These are phyloP conservation scores for Acarospora socialis DNA, from an alignment of 2,329 filamentous ascomycete genomes.

Conservation along the genomic window DNA sequence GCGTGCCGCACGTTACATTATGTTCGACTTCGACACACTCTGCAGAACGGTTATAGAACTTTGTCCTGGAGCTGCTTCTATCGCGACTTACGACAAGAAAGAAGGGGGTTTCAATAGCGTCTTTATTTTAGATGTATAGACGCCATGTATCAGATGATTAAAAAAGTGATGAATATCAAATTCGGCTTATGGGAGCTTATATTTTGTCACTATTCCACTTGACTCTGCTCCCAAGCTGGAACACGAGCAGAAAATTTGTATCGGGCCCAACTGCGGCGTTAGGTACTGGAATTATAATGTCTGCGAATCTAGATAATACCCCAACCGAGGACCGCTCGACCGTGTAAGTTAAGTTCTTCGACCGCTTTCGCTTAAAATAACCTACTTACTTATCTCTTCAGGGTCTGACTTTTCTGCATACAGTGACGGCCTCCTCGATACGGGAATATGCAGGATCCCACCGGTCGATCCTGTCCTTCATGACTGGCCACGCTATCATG, in stretches of 20 bases:
- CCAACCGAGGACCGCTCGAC: constrained; percentile 28
- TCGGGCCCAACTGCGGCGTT: constrained; percentile 20
- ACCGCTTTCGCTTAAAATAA: constrained; percentile 10
- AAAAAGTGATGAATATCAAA: constrained; percentile 15
- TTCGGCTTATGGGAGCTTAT: constrained; percentile 26
- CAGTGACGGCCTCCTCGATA: constrained; percentile 25
- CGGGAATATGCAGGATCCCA: constrained; percentile 24
- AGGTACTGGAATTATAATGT: constrained; percentile 21
- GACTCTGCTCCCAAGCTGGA: constrained; percentile 8
- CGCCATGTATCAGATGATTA: constrained; percentile 8
- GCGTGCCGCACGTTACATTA: constrained; percentile 23
- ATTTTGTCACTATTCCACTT: constrained; percentile 17
- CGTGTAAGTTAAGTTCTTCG: constrained; percentile 7
- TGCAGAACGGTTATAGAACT: constrained; percentile 23
- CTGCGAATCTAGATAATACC: constrained; percentile 22
- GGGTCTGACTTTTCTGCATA: constrained; percentile 23
- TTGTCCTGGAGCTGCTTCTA: constrained; percentile 22
- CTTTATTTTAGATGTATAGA: constrained; percentile 27
- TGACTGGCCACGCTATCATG: constrained; percentile 22
- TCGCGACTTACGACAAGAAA: constrained; percentile 26
- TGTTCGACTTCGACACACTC: constrained; percentile 28
- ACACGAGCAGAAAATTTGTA: constrained; percentile 17
- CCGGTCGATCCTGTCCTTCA: constrained; percentile 11
- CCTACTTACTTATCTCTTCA: constrained; percentile 16
- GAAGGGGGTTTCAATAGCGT: constrained; percentile 33